Conservation (phyloP, 2,329 filamentous ascomycete species). For the Pyrenophora teres region DNA sequence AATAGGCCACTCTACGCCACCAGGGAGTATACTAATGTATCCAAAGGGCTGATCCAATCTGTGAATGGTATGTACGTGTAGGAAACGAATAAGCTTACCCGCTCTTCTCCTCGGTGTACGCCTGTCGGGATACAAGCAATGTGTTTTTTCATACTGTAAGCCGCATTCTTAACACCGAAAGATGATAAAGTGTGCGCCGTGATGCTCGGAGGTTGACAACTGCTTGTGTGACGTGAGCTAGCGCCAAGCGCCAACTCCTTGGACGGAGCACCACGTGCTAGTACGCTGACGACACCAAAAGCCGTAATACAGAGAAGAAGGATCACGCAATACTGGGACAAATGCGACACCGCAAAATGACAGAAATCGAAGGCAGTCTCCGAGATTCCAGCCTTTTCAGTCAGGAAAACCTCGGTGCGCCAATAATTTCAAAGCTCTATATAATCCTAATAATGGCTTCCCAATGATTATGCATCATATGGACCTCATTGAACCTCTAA, state of each 20-base stretch:
- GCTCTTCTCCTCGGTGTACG: slow-evolving; percentile 26
- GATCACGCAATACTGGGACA: too few relatives aligned
- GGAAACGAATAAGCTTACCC: slow-evolving; percentile 26
- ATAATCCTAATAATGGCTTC: neutral
- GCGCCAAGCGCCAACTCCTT: slow-evolving; percentile 4
- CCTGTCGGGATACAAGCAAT: slow-evolving; percentile 33
- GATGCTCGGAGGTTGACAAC: neutral
- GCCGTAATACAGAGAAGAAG: neutral
- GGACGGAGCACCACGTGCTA: slow-evolving; percentile 1
- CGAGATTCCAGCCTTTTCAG: slow-evolving; percentile 2
- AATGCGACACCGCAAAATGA: too few relatives aligned
- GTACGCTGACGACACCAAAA: neutral
- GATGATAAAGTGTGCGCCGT: slow-evolving; percentile 1
- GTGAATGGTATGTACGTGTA: neutral
- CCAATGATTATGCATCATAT: neutral
- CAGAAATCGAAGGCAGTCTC: neutral
- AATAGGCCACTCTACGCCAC: too few relatives aligned
- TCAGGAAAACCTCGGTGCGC: slow-evolving; percentile 15
- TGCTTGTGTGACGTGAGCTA: slow-evolving; percentile 12
- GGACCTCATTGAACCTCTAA: slow-evolving; percentile 2
- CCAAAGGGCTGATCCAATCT: neutral
- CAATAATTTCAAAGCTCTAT: neutral
- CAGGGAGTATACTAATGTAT: too few relatives aligned
- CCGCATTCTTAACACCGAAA: slow-evolving; percentile 2
- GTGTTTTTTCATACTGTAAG: slow-evolving; percentile 18